phyloP scores from a whole-genome alignment of 805 yeast genomes.

The Saturnispora besseyi region DNA sequence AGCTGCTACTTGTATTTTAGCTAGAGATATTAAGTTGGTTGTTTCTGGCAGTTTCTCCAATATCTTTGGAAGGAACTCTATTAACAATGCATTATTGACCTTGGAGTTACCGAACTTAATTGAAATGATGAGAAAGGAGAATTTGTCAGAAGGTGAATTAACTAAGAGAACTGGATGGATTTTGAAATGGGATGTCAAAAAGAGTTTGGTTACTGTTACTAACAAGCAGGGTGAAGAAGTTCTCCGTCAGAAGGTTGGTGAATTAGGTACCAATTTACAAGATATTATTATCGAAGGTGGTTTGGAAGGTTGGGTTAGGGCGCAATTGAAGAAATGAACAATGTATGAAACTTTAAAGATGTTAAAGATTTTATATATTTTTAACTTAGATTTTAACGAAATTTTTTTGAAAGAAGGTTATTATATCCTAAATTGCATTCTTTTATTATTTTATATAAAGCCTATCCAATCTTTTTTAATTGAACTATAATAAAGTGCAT shows the following conservation, averaged over 20 bases:
- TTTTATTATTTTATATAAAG: background rate
- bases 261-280: slow-evolving; percentile 88
- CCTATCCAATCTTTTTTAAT: background rate
- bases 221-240: slow-evolving; percentile 56
- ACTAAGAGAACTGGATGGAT: slow-evolving; percentile 95
- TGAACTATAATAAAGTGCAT: background rate
- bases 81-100: slow-evolving; percentile 91
- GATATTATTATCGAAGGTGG: slow-evolving; percentile 97
- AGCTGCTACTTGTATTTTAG: slow-evolving; percentile 97
- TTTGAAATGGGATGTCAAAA: slow-evolving; percentile 86
- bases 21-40: slow-evolving; percentile 85
- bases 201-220: slow-evolving; percentile 68
- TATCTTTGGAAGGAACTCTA: slow-evolving; percentile 90
- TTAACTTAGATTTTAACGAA: background rate
- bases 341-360: background rate
- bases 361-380: background rate
- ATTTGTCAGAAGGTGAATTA: slow-evolving; percentile 40
- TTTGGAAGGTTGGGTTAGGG: slow-evolving; percentile 94
- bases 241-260: slow-evolving; percentile 84
- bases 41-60: slow-evolving; percentile 98
- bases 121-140: slow-evolving; percentile 50
- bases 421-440: too few species aligned
- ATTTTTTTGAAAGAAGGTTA: background rate
- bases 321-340: slow-evolving; percentile 41
- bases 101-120: slow-evolving; percentile 88